Percentiles rank a stretch among this genome's conserved stretches.
phyloP scores from a whole-genome alignment of 2,329 filamentous ascomycete genomes.

The Colletotrichum lupini region DNA sequence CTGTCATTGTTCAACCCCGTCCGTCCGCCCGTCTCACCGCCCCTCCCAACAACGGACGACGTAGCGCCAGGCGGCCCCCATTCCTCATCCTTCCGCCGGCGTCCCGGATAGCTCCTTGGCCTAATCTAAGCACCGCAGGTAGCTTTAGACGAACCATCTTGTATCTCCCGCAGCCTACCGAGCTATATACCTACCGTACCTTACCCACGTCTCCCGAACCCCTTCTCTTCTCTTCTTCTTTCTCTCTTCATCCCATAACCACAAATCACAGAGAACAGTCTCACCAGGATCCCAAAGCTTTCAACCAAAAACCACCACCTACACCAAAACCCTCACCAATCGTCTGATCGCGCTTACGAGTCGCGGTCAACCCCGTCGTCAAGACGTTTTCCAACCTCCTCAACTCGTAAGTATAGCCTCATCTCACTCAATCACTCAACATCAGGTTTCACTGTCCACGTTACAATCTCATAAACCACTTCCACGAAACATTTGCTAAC shows the following conservation, averaged over 20 bases:
- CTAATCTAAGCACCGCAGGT: background rate
- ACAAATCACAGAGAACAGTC: slow-evolving; percentile 2
- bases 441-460: slow-evolving; percentile 8
- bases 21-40: background rate
- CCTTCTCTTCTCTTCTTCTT: slow-evolving; percentile 6
- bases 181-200: background rate
- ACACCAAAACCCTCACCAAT: slow-evolving; percentile 15
- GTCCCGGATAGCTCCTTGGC: background rate
- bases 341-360: slow-evolving; percentile 65
- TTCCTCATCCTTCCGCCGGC: background rate
- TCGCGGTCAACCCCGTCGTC: slow-evolving; percentile 74
- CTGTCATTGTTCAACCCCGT: background rate
- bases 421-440: background rate
- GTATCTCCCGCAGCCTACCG: background rate
- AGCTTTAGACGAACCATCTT: slow-evolving; percentile 20
- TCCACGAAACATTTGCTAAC: slow-evolving; percentile 40
- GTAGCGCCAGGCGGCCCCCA: background rate
- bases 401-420: slow-evolving; percentile 79
- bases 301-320: background rate
- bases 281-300: background rate
- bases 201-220: background rate
- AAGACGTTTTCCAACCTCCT: slow-evolving; percentile 99
- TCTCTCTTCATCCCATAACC: background rate
- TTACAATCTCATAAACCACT: background rate
- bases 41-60: background rate